Evolutionary conservation across 2,329 filamentous ascomycete species (phyloP).

Genomic region (Pseudocercospora fijiensis): DNA sequence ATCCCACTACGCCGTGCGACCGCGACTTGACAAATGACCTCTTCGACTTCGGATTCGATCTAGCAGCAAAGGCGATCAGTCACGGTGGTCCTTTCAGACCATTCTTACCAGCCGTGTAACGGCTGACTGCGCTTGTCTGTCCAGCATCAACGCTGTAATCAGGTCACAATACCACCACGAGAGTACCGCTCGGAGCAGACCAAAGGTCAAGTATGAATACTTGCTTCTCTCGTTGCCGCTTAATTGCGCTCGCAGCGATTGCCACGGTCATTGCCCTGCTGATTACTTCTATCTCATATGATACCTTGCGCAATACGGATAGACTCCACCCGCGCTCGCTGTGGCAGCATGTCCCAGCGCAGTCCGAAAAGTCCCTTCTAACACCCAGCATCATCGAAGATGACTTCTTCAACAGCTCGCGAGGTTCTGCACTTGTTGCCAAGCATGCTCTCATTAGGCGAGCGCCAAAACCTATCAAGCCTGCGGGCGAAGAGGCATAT

Average conservation of each 20-base stretch:
- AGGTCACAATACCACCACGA: background rate
- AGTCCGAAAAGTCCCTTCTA: background rate
- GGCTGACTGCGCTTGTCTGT: background rate
- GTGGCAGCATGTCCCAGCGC: background rate
- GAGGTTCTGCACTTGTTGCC: too few relatives aligned
- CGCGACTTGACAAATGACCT: constrained; percentile 1
- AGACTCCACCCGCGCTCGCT: background rate
- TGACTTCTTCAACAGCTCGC: too few relatives aligned
- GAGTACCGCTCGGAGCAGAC: background rate
- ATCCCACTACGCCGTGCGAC: background rate
- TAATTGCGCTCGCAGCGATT: background rate
- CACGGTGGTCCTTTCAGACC: background rate
- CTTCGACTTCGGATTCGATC: background rate
- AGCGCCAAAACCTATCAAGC: background rate
- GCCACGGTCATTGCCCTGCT: background rate
- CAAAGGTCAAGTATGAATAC: background rate
- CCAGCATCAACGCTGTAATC: background rate
- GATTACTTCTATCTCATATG: background rate
- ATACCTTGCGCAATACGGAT: background rate
- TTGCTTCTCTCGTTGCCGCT: background rate
- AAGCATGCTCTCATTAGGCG: background rate
- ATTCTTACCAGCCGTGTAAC: background rate
- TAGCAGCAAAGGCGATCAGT: background rate
- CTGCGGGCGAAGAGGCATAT: background rate
- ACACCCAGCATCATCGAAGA: background rate